Evolutionary conservation across 2,329 filamentous ascomycete genomes (phyloP), one percentile per base, ranked within the genome.

Genomic region (Ilyonectria mors-panacis): DNA sequence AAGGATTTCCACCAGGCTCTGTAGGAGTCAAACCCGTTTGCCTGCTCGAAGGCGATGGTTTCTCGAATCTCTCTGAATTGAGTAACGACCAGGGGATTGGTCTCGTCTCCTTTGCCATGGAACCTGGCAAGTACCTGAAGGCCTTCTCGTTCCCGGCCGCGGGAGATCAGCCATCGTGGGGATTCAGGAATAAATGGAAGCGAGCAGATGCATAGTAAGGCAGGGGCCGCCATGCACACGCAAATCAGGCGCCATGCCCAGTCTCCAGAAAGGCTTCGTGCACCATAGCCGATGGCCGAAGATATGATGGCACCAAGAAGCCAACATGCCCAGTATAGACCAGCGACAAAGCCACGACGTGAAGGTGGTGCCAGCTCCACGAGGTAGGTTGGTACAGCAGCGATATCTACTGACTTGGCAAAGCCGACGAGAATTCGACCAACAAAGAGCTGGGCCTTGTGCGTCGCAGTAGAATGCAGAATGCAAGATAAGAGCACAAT

Each of bases 171-270:
- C 82, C 82, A 84, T 39, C 82, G 75, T 0, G 82, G 81, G 9
- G 83, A 85, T 69, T 85, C 84, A 3, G 83, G 83, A 19, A 85
- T 72, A 59, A 80, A 80, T 19, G 60, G 35, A 12, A 68, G 58
- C 8, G 47, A 63, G 8, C 28, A n/a, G 19, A 62, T 51, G 51
- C 64, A 67, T 3, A 56, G 59, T 6, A 60, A 19, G 2, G 65
- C 51, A 37, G 61, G 65, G 12, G 50, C 61, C 28, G 65, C 65
- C 65, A 67, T 67, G 48, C 56, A 65, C 15, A 67, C 59, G 56
- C 65, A 65, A 30, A 67, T 56, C 12, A 67, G 63, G 1, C 65
- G 65, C 61, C 65, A 67, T 3, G 61, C 59, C 65, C 65, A 67
- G 23, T 53, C 37, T 17, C 61, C 65, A 17, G 61, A 42, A 1